Conservation (phyloP, 1,284 basidiomycete species). For the Boletellus dicymbophilus region DNA sequence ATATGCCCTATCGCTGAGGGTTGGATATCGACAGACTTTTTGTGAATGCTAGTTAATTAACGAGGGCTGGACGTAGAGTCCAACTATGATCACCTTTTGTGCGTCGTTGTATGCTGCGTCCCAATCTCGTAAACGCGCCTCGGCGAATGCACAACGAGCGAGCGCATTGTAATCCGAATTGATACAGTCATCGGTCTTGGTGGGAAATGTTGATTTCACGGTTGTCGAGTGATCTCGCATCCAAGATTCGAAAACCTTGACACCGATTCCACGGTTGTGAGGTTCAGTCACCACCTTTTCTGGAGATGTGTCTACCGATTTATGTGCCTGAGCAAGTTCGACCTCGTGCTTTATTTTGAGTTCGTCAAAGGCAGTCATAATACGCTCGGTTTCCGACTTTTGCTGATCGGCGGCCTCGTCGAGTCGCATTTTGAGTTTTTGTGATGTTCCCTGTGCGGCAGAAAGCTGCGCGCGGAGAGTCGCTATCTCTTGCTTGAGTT, state of each 20-base stretch:
- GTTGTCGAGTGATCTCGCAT: conserved; percentile 2
- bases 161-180: conserved; percentile 3
- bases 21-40: neutral
- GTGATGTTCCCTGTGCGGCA: neutral
- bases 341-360: neutral
- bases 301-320: neutral
- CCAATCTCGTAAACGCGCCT: conserved; percentile 5
- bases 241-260: conserved; percentile 4
- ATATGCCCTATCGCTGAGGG: conserved; percentile 6
- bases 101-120: conserved; percentile 2
- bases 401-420: neutral
- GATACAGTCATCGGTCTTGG: neutral
- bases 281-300: neutral
- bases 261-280: neutral
- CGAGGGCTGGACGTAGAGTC: neutral
- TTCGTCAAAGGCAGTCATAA: neutral
- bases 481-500: conserved; percentile 3
- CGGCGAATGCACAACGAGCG: conserved; percentile 3
- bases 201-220: neutral
- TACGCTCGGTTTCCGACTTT: neutral
- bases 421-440: neutral
- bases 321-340: neutral
- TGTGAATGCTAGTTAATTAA: neutral
- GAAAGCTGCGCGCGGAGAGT: conserved; percentile 4
- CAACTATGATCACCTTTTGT: conserved; percentile 3